Conservation (phyloP, 495 filamentous ascomycete species). For the Aspergillus avenaceus region DNA sequence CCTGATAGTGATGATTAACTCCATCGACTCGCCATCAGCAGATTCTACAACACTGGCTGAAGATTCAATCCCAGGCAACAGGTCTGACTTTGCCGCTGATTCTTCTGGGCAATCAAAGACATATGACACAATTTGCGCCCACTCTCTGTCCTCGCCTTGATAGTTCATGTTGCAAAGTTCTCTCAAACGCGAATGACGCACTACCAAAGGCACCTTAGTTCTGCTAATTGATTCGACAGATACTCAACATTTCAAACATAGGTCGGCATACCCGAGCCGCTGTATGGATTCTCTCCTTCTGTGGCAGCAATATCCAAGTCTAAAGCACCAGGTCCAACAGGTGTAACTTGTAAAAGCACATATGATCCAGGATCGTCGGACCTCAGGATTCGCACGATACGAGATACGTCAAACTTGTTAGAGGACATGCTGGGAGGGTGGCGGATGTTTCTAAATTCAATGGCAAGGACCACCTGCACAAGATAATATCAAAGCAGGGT, state of each 20-base stretch:
- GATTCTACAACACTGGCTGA: slow-evolving; percentile 28
- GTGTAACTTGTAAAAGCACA: slow-evolving; percentile 54
- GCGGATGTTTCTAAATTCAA: too few relatives aligned
- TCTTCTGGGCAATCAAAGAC: slow-evolving; percentile 24
- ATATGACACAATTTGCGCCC: slow-evolving; percentile 46
- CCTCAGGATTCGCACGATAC: slow-evolving; percentile 53
- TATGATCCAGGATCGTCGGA: slow-evolving; percentile 48
- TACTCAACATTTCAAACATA: not conserved
- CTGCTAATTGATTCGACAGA: slow-evolving; percentile 17
- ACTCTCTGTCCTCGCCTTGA: slow-evolving; percentile 51
- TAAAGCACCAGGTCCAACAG: slow-evolving; percentile 41
- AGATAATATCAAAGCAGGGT: not conserved
- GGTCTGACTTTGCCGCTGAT: slow-evolving; percentile 6
- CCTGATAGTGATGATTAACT: slow-evolving; percentile 49
- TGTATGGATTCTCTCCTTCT: slow-evolving; percentile 62
- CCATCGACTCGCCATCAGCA: slow-evolving; percentile 24
- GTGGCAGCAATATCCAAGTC: slow-evolving; percentile 64
- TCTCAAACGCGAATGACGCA: slow-evolving; percentile 41
- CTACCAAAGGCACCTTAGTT: slow-evolving; percentile 21
- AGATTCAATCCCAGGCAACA: slow-evolving; percentile 28
- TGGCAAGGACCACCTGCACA: too few relatives aligned
- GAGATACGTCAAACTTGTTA: slow-evolving; percentile 6
- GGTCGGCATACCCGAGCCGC: slow-evolving; percentile 43
- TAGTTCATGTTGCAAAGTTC: slow-evolving; percentile 50
- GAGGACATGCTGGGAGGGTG: slow-evolving; percentile 7